phyloP scores from a whole-genome alignment of 2,329 filamentous ascomycete species.

The Aspergillus ibericus region DNA sequence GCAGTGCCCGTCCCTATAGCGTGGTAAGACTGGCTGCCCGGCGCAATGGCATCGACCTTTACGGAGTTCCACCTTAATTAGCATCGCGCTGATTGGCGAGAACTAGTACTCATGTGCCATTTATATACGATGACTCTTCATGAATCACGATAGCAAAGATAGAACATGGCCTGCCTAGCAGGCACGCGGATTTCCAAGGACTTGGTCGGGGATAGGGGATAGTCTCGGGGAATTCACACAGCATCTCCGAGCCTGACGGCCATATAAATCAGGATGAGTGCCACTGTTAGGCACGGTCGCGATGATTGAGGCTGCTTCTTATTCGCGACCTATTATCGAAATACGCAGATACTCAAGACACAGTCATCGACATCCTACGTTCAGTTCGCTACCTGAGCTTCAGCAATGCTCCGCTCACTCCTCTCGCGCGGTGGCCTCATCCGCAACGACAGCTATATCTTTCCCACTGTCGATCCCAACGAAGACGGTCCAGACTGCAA shows the following conservation, averaged over 20 bases:
- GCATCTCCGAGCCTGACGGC: background rate
- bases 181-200: background rate
- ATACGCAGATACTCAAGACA: background rate
- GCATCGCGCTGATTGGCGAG: no score
- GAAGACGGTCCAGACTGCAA: conserved; percentile 37
- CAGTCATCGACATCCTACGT: background rate
- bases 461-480: conserved; percentile 36
- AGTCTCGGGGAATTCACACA: conserved; percentile 3
- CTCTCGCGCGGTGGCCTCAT: conserved; percentile 28
- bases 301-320: no score
- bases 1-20: background rate
- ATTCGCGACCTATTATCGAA: background rate
- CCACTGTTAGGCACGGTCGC: background rate
- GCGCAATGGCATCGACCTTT: no score
- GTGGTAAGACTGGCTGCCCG: no score
- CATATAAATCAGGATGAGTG: background rate
- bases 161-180: background rate
- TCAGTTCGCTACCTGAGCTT: no score
- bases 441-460: conserved; percentile 30
- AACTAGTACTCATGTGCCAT: no score
- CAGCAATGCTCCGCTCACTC: conserved; percentile 33
- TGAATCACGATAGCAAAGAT: background rate
- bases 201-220: background rate
- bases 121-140: background rate
- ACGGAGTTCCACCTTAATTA: no score